phyloP scores from a whole-genome alignment of 1,284 basidiomycete species.

The Apiotrichum gamsii region DNA sequence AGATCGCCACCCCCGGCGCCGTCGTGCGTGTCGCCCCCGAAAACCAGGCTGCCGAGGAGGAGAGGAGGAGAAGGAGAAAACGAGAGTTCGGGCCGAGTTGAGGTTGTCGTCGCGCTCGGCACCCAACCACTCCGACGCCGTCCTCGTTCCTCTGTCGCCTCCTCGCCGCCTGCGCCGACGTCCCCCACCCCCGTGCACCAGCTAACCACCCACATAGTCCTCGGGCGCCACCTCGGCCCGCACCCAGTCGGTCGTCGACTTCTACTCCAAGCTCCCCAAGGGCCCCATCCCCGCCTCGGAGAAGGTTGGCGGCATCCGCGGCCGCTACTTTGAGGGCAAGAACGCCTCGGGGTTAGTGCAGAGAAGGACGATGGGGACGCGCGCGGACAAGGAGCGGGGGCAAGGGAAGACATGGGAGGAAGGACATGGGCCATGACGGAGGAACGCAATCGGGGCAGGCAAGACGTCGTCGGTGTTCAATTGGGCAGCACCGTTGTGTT shows the following conservation, averaged over 20 bases:
- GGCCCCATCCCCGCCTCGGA: conserved; percentile 58
- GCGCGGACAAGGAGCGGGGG: too few relatives aligned
- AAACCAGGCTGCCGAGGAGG: too few relatives aligned
- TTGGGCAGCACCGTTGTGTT: too few relatives aligned
- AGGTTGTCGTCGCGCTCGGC: background rate
- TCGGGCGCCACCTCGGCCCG: conserved; percentile 67
- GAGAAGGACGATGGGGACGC: too few relatives aligned
- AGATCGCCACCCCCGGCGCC: conserved; percentile 83
- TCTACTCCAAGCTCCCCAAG: conserved; percentile 86
- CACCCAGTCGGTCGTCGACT: conserved; percentile 77
- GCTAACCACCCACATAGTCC: conserved; percentile 49
- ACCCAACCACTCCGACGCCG: background rate
- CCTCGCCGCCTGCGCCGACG: background rate
- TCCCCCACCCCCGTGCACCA: background rate
- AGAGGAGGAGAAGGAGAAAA: too few relatives aligned
- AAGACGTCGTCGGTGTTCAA: too few relatives aligned
- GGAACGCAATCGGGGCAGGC: too few relatives aligned
- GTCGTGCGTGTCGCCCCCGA: conserved; percentile 57
- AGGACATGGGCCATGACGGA: too few relatives aligned
- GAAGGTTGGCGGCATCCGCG: conserved; percentile 64
- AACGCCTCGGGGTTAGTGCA: conserved; percentile 65
- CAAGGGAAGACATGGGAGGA: too few relatives aligned
- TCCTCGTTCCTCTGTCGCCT: background rate
- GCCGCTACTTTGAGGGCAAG: conserved; percentile 71
- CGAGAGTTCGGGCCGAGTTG: too few relatives aligned